These are phyloP conservation scores for Fusarium nygamai DNA, from an alignment of 2,329 filamentous ascomycete genomes.

Conservation along the genomic window DNA sequence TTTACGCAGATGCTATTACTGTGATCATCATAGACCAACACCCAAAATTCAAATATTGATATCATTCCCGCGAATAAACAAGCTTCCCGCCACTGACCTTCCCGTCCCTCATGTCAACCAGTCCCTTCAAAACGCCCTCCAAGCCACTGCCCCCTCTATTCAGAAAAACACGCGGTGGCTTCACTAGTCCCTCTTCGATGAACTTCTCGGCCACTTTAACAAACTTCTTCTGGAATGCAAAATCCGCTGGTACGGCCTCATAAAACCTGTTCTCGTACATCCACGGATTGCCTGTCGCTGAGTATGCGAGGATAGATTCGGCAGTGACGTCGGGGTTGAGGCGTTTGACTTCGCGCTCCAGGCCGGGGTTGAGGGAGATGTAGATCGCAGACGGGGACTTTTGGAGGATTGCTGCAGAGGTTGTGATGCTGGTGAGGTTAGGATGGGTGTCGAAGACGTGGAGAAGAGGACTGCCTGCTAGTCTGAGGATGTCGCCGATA, in stretches of 20 bases:
- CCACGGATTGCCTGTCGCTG: neutral
- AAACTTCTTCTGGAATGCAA: slow-evolving; percentile 5
- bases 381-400: neutral
- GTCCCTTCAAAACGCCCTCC: neutral
- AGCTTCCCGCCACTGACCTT: neutral
- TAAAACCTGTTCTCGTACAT: neutral
- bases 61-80: neutral
- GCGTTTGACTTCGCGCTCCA: neutral
- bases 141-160: neutral
- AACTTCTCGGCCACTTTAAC: neutral
- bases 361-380: neutral
- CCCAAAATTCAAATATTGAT: neutral
- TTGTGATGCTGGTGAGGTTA: neutral
- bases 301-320: slow-evolving; percentile 2
- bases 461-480: slow-evolving; percentile 25
- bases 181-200: neutral
- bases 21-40: neutral
- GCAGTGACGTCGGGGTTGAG: neutral
- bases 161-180: neutral
- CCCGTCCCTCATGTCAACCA: neutral
- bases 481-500: slow-evolving; percentile 32
- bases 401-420: neutral
- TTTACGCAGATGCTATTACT: no score
- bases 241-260: neutral
- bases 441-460: neutral